Evolutionary conservation across 1,284 basidiomycete species (phyloP), one percentile per base, ranked within the genome.

Genomic region (Uromyces viciae-fabae): DNA sequence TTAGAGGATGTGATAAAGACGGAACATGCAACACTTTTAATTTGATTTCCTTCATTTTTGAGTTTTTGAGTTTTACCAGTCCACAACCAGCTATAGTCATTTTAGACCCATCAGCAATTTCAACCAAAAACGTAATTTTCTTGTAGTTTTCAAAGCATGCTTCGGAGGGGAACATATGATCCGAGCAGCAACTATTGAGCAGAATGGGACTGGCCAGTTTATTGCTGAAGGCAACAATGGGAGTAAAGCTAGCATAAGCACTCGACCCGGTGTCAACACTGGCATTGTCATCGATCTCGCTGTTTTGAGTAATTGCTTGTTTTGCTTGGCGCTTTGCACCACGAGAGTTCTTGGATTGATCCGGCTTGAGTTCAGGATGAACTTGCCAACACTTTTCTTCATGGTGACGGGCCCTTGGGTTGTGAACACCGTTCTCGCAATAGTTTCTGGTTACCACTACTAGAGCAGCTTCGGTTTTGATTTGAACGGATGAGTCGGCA

Each of bases 181-280:
- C 28, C 15, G 73, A 75, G n/a, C 52, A 75, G 2, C 54, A 52
- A 42, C 73, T 62, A 25, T 75, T 54, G 5, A 75, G 25, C 17
- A 62, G 60, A 19, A 62, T 7, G 22, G 5, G 4, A 56, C 5
- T 56, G 8, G 52, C 22, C 4, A 4, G 28, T 7, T 56, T 7
- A 28, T 4, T 56, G 19, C 52, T 5, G 8, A 56, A 22, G 19
- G 22, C 22, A 8, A 56, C 19, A 56, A 19, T 56, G 22, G 22
- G 19, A 5, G 22, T n/a, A n/a, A 56, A 56, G 19, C 19, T 28
- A 5, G 22, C 22, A 4, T n/a, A 56, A 4, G 5, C 52, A 56
- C 52, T 7, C 3, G 25, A 5, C 1, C n/a, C n/a, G 28, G 7
- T 36, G 40, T 36, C 25, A n/a, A 33, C 3, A 19, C 58, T n/a